Conservation (phyloP, 1,284 basidiomycete genomes). For the Rhodotorula sp. region DNA sequence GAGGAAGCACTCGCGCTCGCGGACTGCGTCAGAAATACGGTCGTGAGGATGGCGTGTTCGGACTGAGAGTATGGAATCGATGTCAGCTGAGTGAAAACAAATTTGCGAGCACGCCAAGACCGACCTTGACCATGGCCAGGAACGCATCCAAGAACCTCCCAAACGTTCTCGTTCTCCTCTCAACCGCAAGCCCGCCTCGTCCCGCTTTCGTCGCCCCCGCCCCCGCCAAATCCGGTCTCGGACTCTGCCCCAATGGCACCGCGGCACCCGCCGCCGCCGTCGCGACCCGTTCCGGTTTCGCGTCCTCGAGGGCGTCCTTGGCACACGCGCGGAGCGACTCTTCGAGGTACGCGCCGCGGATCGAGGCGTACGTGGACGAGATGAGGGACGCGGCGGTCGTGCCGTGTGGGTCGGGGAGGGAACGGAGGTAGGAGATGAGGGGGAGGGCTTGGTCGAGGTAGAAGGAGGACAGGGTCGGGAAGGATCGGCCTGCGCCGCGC, state of each 20-base stretch:
- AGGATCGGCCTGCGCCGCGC: slow-evolving; percentile 38
- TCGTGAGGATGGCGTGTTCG: slow-evolving; percentile 33
- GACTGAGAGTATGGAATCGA: background rate
- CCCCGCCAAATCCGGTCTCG: background rate
- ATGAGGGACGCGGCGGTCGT: slow-evolving; percentile 5
- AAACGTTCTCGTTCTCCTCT: slow-evolving; percentile 15
- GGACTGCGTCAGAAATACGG: slow-evolving; percentile 26
- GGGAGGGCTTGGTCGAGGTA: slow-evolving; percentile 39
- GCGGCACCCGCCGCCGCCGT: background rate
- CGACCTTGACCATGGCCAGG: slow-evolving; percentile 36
- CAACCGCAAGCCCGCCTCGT: background rate
- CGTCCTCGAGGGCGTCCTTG: slow-evolving; percentile 35
- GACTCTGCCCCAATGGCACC: background rate
- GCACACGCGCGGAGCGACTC: slow-evolving; percentile 23
- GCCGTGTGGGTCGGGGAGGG: slow-evolving; percentile 30
- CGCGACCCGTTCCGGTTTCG: slow-evolving; percentile 13
- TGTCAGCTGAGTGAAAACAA: too few species aligned
- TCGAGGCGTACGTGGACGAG: slow-evolving; percentile 14
- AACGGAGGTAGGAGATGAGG: slow-evolving; percentile 36
- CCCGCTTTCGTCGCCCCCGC: background rate
- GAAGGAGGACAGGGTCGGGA: slow-evolving; percentile 32
- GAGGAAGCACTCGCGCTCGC: background rate
- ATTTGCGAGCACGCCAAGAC: background rate
- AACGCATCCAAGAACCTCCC: slow-evolving; percentile 36
- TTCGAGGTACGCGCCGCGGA: slow-evolving; percentile 29